phyloP scores from a whole-genome alignment of 1,139 yeast species.

The Yamadazyma triangularis region DNA sequence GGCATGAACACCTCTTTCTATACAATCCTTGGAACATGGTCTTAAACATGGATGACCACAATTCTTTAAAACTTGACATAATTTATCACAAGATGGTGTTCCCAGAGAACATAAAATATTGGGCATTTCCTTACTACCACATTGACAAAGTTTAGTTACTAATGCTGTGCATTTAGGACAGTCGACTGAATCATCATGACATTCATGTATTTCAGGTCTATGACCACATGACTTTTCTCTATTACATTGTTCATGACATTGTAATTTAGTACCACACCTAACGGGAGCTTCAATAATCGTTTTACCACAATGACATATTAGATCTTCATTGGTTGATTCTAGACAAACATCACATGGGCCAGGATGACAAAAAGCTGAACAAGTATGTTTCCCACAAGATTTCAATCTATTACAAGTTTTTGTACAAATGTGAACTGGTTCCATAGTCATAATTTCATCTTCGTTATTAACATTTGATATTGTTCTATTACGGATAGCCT shows the following conservation, averaged over 20 bases:
- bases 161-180: conserved; percentile 80
- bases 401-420: conserved; percentile 62
- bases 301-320: conserved; percentile 80
- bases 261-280: conserved; percentile 77
- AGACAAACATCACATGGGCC: conserved; percentile 85
- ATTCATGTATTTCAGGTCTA: conserved; percentile 62
- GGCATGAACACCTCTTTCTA: conserved; percentile 22
- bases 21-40: conserved; percentile 46
- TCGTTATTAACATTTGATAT: conserved; percentile 21
- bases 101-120: conserved; percentile 71
- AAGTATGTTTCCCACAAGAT: conserved; percentile 69
- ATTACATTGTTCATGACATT: conserved; percentile 66
- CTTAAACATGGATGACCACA: conserved; percentile 74
- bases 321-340: conserved; percentile 78
- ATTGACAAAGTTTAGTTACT: conserved; percentile 62
- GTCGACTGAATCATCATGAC: conserved; percentile 58
- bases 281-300: conserved; percentile 83
- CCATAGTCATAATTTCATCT: conserved; percentile 57
- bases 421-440: conserved; percentile 76
- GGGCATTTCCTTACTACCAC: conserved; percentile 59
- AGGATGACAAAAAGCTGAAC: conserved; percentile 73
- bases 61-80: conserved; percentile 52
- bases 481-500: conserved; percentile 41
- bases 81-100: conserved; percentile 66
- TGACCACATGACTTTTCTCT: conserved; percentile 72